Evolutionary conservation across 2,329 filamentous ascomycete species (phyloP).

Genomic region (Didymella keratinophila): DNA sequence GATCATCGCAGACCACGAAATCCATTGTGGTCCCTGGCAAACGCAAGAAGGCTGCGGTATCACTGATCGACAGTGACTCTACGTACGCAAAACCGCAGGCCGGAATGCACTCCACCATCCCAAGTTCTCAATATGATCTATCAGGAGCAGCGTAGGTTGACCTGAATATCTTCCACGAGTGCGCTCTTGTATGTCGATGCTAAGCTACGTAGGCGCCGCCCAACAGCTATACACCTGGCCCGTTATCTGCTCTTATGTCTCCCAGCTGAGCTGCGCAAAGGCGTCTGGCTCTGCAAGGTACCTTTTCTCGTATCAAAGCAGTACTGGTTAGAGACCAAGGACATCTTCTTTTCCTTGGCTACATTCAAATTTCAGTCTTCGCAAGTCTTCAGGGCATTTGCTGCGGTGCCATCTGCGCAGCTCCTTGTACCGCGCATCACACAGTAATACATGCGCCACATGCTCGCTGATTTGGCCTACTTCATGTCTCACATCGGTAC

Average conservation of each 20-base stretch:
- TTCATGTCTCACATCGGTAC: too few species aligned
- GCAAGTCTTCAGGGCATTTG: too few species aligned
- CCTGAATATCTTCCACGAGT: background rate
- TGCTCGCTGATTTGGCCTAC: too few species aligned
- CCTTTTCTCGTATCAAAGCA: too few species aligned
- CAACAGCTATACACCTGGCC: background rate
- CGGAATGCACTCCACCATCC: background rate
- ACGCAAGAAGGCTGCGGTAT: constrained; percentile 57
- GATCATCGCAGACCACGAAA: background rate
- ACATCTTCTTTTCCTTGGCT: too few species aligned
- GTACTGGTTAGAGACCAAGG: too few species aligned
- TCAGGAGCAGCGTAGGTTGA: background rate
- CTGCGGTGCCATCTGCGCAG: too few species aligned
- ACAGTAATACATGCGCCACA: too few species aligned
- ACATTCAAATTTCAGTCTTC: too few species aligned
- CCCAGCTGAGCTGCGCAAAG: constrained; percentile 9
- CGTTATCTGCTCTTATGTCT: constrained; percentile 1
- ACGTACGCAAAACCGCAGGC: background rate
- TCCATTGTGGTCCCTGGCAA: constrained; percentile 64
- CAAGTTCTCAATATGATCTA: background rate
- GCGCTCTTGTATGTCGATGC: background rate
- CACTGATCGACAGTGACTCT: background rate
- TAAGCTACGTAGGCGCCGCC: background rate
- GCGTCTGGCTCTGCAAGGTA: too few species aligned
- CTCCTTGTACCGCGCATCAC: too few species aligned